Percentiles rank a stretch among this genome's conserved stretches.
These are phyloP conservation scores for Coffea humblotiana DNA, from an alignment of 305 asterid genomes.

Conservation along the genomic window DNA sequence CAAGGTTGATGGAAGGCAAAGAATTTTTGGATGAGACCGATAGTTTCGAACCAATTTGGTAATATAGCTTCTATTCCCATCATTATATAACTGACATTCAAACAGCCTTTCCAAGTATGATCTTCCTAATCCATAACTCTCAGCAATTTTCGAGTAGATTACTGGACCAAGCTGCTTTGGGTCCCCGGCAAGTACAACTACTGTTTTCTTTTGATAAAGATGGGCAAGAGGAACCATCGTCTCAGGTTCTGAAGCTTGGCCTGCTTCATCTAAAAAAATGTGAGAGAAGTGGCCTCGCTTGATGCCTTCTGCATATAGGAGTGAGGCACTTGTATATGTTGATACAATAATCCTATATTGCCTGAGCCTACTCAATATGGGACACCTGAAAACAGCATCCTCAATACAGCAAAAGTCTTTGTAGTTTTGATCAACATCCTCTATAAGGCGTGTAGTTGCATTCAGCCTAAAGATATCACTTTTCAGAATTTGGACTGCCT, in stretches of 20 bases:
- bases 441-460: slow-evolving; percentile 69
- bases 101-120: slow-evolving; percentile 84
- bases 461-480: slow-evolving; percentile 69
- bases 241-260: slow-evolving; percentile 98
- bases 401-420: slow-evolving; percentile 57
- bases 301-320: slow-evolving; percentile 64
- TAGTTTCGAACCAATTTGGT: slow-evolving; percentile 74
- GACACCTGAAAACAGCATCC: slow-evolving; percentile 56
- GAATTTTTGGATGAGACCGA: slow-evolving; percentile 75
- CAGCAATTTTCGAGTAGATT: slow-evolving; percentile 66
- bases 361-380: slow-evolving; percentile 44
- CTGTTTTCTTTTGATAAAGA: slow-evolving; percentile 41
- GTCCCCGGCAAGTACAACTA: slow-evolving; percentile 88
- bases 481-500: slow-evolving; percentile 29
- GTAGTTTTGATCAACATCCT: slow-evolving; percentile 59
- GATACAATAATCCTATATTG: slow-evolving; percentile 61
- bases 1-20: slow-evolving; percentile 72
- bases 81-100: slow-evolving; percentile 40
- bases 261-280: slow-evolving; percentile 95
- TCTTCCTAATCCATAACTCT: slow-evolving; percentile 64
- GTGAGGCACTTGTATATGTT: slow-evolving; percentile 73
- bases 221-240: slow-evolving; percentile 85
- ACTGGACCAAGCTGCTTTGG: slow-evolving; percentile 95
- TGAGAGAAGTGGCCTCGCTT: slow-evolving; percentile 71
- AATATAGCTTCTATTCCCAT: slow-evolving; percentile 46